Evolutionary conservation across 1,139 yeast genomes (phyloP).

Genomic region (Citeromyces hawaiiensis): DNA sequence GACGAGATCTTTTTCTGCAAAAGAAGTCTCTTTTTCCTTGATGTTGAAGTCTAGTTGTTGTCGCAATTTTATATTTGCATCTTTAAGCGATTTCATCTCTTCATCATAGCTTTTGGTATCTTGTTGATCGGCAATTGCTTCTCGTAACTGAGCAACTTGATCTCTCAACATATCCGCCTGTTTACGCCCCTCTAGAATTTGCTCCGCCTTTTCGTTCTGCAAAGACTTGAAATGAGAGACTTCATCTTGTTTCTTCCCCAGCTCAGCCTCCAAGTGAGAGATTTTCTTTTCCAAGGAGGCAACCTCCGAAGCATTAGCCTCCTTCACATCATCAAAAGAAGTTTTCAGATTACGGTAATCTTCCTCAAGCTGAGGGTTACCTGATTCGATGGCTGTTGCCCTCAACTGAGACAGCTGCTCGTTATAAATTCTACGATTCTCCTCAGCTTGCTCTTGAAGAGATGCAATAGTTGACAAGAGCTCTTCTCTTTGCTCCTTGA

Average conservation of each 20-base stretch:
- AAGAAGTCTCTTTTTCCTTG: background rate
- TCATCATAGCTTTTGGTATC: background rate
- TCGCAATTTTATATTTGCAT: background rate
- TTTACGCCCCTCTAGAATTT: no score
- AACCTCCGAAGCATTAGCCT: background rate
- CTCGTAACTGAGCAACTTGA: background rate
- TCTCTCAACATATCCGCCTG: background rate
- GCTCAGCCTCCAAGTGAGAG: background rate
- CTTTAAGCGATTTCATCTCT: background rate
- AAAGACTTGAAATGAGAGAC: background rate
- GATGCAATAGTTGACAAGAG: constrained; percentile 43
- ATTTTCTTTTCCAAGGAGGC: background rate
- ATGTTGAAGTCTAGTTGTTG: constrained; percentile 1
- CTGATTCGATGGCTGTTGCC: constrained; percentile 3
- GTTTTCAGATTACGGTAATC: constrained; percentile 16
- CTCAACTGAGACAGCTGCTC: constrained; percentile 7
- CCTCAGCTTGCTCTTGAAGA: constrained; percentile 25
- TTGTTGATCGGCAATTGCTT: background rate
- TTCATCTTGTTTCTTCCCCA: constrained; percentile 1
- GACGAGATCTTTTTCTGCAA: background rate
- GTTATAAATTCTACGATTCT: constrained; percentile 17
- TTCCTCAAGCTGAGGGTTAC: constrained; percentile 4
- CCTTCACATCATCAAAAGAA: constrained; percentile 14
- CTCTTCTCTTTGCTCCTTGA: constrained; percentile 42
- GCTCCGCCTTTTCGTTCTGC: background rate